Conservation (phyloP, 257 asterid genomes). For the Oldenlandia corymbosa region DNA sequence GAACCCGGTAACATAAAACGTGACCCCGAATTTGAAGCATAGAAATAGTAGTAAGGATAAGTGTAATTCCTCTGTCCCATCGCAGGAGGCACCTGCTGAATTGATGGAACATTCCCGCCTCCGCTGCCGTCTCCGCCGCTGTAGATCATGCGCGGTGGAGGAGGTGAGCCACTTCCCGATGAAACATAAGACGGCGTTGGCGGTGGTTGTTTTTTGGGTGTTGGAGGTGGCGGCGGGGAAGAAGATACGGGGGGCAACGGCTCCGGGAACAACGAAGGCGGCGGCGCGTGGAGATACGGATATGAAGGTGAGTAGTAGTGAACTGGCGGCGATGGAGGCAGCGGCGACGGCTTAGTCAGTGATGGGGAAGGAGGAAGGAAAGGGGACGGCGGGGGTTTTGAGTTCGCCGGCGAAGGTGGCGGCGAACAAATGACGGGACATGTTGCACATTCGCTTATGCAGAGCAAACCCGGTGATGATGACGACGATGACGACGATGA, state of each 20-base stretch:
- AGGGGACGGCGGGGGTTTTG: conserved; percentile 18
- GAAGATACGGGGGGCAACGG: conserved; percentile 31
- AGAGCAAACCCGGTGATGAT: conserved; percentile 37
- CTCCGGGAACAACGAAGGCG: conserved; percentile 26
- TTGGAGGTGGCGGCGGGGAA: conserved; percentile 32
- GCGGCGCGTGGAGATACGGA: conserved; percentile 32
- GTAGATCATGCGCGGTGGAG: conserved; percentile 15
- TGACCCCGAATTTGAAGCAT: conserved; percentile 51
- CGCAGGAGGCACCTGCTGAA: conserved; percentile 35
- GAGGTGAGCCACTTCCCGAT: conserved; percentile 13
- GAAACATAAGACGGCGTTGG: conserved; percentile 21
- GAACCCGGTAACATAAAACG: conserved; percentile 25
- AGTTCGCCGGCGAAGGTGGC: conserved; percentile 39
- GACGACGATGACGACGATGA: neutral
- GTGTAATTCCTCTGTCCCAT: conserved; percentile 44
- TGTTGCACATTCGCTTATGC: conserved; percentile 63
- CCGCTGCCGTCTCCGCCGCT: conserved; percentile 3
- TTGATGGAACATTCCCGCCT: conserved; percentile 18
- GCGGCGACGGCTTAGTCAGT: conserved; percentile 26
- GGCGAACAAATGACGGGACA: conserved; percentile 78
- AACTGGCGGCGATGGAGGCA: conserved; percentile 33
- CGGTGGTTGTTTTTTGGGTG: conserved; percentile 11
- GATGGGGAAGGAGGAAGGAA: conserved; percentile 14
- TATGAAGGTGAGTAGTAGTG: conserved; percentile 41
- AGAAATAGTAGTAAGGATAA: conserved; percentile 65